A percentile compares a stretch with the other conserved stretches of the same genome.
Conservation (phyloP, 2,329 filamentous ascomycete species). For the Aspergillus arachidicola region DNA sequence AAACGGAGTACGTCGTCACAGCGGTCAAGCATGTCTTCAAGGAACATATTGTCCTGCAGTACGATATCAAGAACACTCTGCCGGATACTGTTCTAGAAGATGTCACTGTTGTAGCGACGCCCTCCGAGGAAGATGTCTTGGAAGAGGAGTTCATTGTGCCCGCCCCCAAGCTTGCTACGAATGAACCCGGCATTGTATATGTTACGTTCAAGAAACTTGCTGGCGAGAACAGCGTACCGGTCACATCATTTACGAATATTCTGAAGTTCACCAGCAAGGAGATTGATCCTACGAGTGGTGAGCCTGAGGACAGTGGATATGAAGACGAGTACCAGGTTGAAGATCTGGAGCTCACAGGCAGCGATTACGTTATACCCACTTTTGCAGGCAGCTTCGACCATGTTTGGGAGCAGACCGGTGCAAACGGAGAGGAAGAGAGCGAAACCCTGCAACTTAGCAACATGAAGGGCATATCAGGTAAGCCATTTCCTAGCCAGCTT, state of each 20-base stretch:
- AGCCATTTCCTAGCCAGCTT: conserved; percentile 37
- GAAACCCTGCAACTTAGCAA: conserved; percentile 88
- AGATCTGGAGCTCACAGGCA: conserved; percentile 85
- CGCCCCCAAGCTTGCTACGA: conserved; percentile 76
- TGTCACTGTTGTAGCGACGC: conserved; percentile 78
- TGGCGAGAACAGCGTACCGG: conserved; percentile 75
- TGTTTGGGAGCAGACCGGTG: conserved; percentile 90
- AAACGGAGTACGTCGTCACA: conserved; percentile 94
- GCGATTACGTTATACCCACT: conserved; percentile 90
- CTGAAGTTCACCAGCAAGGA: conserved; percentile 98
- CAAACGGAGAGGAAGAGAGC: conserved; percentile 83
- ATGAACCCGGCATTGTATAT: conserved; percentile 90
- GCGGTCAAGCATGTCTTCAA: conserved; percentile 98
- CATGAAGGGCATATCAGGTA: conserved; percentile 91
- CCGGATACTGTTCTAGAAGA: conserved; percentile 88
- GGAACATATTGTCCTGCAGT: conserved; percentile 93
- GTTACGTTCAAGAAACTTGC: conserved; percentile 86
- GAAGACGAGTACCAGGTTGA: conserved; percentile 98
- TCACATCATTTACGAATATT: conserved; percentile 83
- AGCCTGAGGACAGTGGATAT: conserved; percentile 89
- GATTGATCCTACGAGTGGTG: conserved; percentile 90
- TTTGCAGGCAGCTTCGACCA: conserved; percentile 96
- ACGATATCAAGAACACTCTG: conserved; percentile 96
- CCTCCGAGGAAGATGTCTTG: conserved; percentile 72
- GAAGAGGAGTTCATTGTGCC: conserved; percentile 93